These are phyloP conservation scores for Talaromyces rugulosus DNA, from an alignment of 2,329 filamentous ascomycete genomes.

Conservation along the genomic window DNA sequence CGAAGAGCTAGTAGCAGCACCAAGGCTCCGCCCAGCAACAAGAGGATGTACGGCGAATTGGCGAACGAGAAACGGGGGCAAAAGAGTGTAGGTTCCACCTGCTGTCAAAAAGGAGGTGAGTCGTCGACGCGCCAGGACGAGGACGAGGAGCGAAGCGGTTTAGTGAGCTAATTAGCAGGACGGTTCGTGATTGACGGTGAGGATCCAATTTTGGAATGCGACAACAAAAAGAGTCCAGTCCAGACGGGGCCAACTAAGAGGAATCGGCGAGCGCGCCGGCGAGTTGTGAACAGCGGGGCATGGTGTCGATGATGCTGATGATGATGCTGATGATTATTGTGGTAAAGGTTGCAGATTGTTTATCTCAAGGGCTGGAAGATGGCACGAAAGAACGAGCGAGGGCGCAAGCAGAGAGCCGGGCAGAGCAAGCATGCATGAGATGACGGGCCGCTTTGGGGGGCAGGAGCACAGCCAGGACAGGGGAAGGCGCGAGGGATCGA, in stretches of 20 bases:
- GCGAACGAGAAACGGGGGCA: background rate
- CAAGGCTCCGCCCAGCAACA: background rate
- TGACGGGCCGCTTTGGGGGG: background rate
- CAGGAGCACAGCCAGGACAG: background rate
- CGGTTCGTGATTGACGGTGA: conserved; percentile 3
- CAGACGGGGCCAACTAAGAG: background rate
- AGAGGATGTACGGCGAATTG: background rate
- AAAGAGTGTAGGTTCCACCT: background rate
- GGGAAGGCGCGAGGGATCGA: background rate
- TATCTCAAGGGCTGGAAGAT: background rate
- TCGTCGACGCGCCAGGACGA: background rate
- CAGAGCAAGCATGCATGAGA: background rate
- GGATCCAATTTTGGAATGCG: conserved; percentile 6
- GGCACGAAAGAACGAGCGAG: background rate
- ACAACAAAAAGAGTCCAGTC: background rate
- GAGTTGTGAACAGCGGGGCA: background rate
- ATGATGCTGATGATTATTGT: background rate
- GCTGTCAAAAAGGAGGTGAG: background rate
- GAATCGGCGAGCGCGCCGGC: background rate
- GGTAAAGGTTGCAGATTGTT: background rate
- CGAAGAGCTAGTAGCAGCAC: background rate
- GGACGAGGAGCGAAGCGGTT: background rate
- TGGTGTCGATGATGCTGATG: background rate
- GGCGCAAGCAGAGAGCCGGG: background rate
- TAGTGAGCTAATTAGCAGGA: background rate